Evolutionary conservation across 1,139 yeast species (phyloP).

Genomic region (Yamadazyma triangularis): DNA sequence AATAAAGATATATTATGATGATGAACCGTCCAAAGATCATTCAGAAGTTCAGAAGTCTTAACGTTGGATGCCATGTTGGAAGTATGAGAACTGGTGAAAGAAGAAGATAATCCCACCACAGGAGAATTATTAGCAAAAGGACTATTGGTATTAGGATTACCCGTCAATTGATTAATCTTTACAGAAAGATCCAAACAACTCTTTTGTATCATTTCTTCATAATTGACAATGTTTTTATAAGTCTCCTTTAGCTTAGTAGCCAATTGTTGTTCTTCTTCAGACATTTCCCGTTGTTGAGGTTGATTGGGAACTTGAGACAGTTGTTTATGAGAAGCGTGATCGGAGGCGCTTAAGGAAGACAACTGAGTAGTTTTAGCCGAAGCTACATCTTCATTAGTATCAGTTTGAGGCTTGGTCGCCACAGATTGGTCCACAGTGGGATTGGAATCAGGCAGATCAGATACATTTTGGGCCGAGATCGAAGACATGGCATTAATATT

Average conservation of each 20-base stretch:
- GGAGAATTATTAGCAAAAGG: slow-evolving; percentile 9
- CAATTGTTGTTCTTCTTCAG: slow-evolving; percentile 66
- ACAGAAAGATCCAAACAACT: slow-evolving; percentile 55
- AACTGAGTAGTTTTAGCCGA: not conserved
- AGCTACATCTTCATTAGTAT: not conserved
- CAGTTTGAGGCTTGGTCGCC: not conserved
- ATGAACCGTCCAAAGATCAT: slow-evolving; percentile 68
- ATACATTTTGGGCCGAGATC: slow-evolving; percentile 27
- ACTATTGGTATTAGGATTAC: slow-evolving; percentile 16
- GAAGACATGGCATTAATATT: slow-evolving; percentile 24
- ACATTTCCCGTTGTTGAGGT: slow-evolving; percentile 29
- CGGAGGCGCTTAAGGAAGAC: not conserved
- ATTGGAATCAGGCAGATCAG: slow-evolving; percentile 42
- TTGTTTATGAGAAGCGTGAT: not conserved
- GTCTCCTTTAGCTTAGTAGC: slow-evolving; percentile 72
- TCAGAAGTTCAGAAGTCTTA: slow-evolving; percentile 48
- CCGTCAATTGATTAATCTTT: slow-evolving; percentile 45
- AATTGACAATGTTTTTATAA: slow-evolving; percentile 61
- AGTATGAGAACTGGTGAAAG: slow-evolving; percentile 3
- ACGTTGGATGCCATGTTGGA: slow-evolving; percentile 11
- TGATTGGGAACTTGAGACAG: not conserved
- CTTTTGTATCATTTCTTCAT: slow-evolving; percentile 66
- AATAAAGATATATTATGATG: slow-evolving; percentile 60
- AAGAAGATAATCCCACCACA: slow-evolving; percentile 5
- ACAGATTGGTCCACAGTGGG: slow-evolving; percentile 6